Conservation (phyloP, 441 rosid genomes). For the Omphalea diandra region DNA sequence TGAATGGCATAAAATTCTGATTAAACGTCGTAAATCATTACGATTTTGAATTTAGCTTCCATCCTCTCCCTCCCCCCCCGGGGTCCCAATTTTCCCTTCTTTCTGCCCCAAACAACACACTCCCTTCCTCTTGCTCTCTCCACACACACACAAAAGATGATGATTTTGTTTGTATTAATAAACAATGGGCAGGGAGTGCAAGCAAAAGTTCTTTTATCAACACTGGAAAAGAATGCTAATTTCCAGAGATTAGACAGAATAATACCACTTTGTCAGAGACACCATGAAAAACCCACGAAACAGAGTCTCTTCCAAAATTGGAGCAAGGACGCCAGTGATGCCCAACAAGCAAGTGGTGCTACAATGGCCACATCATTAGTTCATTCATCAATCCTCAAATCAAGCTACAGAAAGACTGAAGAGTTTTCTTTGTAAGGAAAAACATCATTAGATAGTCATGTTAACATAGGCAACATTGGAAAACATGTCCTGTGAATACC, state of each 20-base stretch:
- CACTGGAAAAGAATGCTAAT: neutral
- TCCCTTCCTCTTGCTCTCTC: neutral
- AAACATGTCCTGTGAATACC: conserved; percentile 34
- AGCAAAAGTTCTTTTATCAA: conserved; percentile 4
- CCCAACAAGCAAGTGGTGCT: conserved; percentile 90
- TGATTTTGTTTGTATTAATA: neutral
- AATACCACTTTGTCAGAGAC: conserved; percentile 84
- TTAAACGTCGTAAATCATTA: neutral
- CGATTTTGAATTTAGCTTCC: neutral
- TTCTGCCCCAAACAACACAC: too few relatives aligned
- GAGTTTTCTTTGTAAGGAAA: neutral
- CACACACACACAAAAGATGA: neutral
- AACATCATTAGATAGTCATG: neutral
- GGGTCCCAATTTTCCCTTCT: too few relatives aligned
- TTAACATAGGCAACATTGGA: neutral
- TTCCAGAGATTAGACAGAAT: conserved; percentile 15
- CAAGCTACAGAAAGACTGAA: neutral
- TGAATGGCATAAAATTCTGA: too few relatives aligned
- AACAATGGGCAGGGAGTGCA: neutral
- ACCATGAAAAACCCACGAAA: conserved; percentile 96
- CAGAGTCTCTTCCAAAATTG: conserved; percentile 84
- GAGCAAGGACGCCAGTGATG: conserved; percentile 86
- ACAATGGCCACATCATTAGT: conserved; percentile 20
- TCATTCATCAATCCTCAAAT: neutral
- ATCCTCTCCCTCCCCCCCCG: neutral